Conservation (phyloP, 192 early-diverging fungal genomes). For the Gamsiella multidivaricata region DNA sequence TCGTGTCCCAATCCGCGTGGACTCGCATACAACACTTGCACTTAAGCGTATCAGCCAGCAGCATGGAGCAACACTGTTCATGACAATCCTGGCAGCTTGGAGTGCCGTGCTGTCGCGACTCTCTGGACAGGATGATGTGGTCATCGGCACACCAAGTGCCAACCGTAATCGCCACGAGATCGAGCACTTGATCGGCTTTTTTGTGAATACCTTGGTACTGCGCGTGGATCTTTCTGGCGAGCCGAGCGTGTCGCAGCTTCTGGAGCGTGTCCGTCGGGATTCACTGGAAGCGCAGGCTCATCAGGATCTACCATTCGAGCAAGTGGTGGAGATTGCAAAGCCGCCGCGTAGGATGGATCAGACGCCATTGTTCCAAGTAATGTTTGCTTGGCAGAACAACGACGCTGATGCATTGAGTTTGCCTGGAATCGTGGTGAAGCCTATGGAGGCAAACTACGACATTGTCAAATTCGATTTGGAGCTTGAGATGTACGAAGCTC, state of each 20-base stretch:
- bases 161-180: not conserved
- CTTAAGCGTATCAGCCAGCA: not conserved
- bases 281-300: not conserved
- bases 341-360: not conserved
- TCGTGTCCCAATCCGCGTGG: not conserved
- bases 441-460: not conserved
- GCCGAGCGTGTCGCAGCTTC: not conserved
- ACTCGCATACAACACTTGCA: not conserved
- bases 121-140: conserved; percentile 1
- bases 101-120: not conserved
- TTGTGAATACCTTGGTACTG: not conserved
- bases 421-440: not conserved
- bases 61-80: not conserved
- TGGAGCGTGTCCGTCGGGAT: not conserved
- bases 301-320: conserved; percentile 14
- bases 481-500: not conserved
- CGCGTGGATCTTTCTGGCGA: conserved; percentile 3
- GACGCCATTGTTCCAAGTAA: not conserved
- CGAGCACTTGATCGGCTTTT: conserved; percentile 1
- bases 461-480: not conserved
- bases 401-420: not conserved
- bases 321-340: conserved; percentile 1
- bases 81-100: not conserved
- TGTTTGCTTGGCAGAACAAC: conserved; percentile 18
- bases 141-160: not conserved